Evolutionary conservation across 345 rosid species (phyloP).

Genomic region (Carallia brachiata): DNA sequence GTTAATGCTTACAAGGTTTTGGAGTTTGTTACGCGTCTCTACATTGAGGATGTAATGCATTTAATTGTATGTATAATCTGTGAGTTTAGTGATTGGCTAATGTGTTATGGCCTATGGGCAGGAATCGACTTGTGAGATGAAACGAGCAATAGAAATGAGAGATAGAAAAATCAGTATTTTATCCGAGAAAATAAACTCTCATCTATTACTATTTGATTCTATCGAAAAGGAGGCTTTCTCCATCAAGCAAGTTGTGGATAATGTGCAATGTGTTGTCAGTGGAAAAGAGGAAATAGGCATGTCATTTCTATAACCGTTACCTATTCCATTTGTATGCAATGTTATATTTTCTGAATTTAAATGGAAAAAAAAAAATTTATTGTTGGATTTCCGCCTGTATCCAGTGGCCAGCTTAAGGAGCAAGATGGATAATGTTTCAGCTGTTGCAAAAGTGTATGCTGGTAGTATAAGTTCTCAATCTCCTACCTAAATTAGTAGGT

Average conservation of each 20-base stretch:
- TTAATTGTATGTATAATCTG: neutral
- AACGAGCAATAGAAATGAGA: conserved; percentile 48
- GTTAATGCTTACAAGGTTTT: conserved; percentile 60
- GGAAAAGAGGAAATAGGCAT: conserved; percentile 80
- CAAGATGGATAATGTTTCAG: conserved; percentile 58
- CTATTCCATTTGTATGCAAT: conserved; percentile 9
- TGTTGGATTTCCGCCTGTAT: conserved; percentile 17
- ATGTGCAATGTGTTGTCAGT: conserved; percentile 50
- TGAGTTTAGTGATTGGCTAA: neutral
- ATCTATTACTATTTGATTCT: conserved; percentile 65
- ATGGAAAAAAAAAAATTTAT: neutral
- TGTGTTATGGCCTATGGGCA: conserved; percentile 25
- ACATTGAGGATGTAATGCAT: neutral
- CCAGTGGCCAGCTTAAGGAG: conserved; percentile 65
- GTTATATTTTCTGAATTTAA: conserved; percentile 6
- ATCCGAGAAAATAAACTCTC: conserved; percentile 57
- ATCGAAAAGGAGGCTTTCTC: conserved; percentile 74
- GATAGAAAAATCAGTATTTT: conserved; percentile 50
- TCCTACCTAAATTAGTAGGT: conserved; percentile 13
- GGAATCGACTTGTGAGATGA: conserved; percentile 77
- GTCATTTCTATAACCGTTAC: conserved; percentile 36
- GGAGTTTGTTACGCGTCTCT: neutral
- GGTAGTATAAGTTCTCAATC: conserved; percentile 37
- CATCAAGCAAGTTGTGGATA: conserved; percentile 53
- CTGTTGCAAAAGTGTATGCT: conserved; percentile 46